Percentiles rank a stretch among this genome's conserved stretches.
Evolutionary conservation across 768 basidiomycete genomes (phyloP).

Genomic region (Mycena albidolilacea): DNA sequence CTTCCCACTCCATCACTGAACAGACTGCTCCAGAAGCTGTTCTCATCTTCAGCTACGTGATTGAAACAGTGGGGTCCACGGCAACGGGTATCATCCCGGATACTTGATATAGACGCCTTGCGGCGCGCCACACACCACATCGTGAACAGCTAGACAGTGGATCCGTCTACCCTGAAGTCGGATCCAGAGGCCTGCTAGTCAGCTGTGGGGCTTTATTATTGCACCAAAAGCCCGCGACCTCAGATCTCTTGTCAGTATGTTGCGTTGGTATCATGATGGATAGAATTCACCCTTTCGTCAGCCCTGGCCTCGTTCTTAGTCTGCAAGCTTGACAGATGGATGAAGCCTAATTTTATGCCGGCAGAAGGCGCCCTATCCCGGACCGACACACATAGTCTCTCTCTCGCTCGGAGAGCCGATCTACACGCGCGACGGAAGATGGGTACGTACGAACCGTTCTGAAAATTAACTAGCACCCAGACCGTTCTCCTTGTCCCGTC

Average conservation of each 20-base stretch:
- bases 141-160: no score
- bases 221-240: not conserved
- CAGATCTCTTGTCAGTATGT: no score
- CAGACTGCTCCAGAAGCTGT: not conserved
- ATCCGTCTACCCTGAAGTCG: no score
- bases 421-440: not conserved
- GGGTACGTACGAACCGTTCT: conserved; percentile 9
- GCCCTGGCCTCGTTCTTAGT: conserved; percentile 10
- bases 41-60: conserved; percentile 7
- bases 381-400: not conserved
- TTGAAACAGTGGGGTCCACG: not conserved
- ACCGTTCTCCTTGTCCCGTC: no score
- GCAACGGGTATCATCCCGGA: conserved; percentile 24
- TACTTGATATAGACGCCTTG: conserved; percentile 13
- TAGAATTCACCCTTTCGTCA: conserved; percentile 23
- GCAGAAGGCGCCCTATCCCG: conserved; percentile 5
- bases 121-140: no score
- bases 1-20: conserved; percentile 3
- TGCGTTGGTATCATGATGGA: conserved; percentile 33
- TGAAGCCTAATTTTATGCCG: conserved; percentile 27
- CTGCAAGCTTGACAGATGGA: conserved; percentile 28
- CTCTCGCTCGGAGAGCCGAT: conserved; percentile 8
- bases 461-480: not conserved
- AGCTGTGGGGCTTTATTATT: not conserved
- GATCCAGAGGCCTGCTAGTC: no score